Evolutionary conservation across 371 early-diverging fungal genomes (phyloP).

Genomic region (Coemansia sp.): DNA sequence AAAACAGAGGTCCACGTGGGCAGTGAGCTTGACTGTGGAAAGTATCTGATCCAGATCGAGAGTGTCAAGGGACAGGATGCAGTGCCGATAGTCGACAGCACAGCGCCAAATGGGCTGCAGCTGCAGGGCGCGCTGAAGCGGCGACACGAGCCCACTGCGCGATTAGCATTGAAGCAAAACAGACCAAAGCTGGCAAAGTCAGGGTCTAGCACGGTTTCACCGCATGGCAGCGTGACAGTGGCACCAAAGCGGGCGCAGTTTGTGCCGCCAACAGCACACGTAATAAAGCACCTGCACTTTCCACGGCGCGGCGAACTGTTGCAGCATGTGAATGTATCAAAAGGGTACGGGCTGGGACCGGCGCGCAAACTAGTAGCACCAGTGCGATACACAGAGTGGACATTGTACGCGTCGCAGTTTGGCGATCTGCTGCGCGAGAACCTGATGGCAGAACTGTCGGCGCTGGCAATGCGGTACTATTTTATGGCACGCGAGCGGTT

Average conservation of each 20-base stretch:
- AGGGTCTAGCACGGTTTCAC: not conserved
- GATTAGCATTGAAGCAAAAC: not conserved
- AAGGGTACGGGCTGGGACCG: constrained; percentile 42
- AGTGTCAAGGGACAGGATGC: constrained; percentile 12
- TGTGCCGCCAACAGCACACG: constrained; percentile 27
- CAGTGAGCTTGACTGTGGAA: constrained; percentile 37
- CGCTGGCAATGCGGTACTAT: constrained; percentile 42
- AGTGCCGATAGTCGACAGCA: not conserved
- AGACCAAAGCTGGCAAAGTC: constrained; percentile 11
- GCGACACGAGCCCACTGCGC: constrained; percentile 1
- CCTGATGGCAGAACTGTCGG: constrained; percentile 36
- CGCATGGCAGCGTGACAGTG: not conserved
- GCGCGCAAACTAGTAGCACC: constrained; percentile 33
- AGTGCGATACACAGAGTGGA: constrained; percentile 22
- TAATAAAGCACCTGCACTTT: constrained; percentile 30
- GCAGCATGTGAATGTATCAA: constrained; percentile 43
- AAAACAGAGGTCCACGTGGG: constrained; percentile 23
- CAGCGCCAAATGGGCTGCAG: constrained; percentile 2
- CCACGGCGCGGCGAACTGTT: constrained; percentile 44
- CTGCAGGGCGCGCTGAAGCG: constrained; percentile 26
- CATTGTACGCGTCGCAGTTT: constrained; percentile 16
- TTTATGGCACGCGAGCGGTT: constrained; percentile 42
- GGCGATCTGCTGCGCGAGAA: constrained; percentile 36
- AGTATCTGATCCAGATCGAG: constrained; percentile 42
- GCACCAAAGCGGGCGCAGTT: constrained; percentile 19